These are phyloP conservation scores for Clonostachys chloroleuca DNA, from an alignment of 2,329 filamentous ascomycete species.

Conservation along the genomic window DNA sequence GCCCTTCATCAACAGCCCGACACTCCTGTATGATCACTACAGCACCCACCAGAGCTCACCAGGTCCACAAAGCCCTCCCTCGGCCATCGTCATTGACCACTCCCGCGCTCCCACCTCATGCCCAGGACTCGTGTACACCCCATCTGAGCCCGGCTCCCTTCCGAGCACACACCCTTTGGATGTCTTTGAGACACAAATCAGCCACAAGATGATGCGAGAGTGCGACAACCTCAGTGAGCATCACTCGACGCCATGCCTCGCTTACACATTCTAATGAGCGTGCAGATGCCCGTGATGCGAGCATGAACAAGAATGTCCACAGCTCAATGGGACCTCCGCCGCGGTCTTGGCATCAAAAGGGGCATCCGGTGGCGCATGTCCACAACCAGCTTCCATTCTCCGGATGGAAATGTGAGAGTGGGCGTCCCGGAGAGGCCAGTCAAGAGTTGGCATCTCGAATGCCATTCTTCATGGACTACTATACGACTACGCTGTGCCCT, in stretches of 20 bases:
- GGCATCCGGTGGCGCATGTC: constrained; percentile 28
- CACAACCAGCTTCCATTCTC: constrained; percentile 16
- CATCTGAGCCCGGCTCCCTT: constrained; percentile 56
- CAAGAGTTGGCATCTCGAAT: constrained; percentile 69
- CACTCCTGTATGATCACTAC: constrained; percentile 54
- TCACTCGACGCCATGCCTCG: constrained; percentile 22
- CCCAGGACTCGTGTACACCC: constrained; percentile 56
- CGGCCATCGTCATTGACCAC: constrained; percentile 51
- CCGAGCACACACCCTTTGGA: constrained; percentile 58
- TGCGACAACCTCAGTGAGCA: constrained; percentile 52
- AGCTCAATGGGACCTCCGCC: constrained; percentile 39
- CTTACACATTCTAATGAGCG: constrained; percentile 28
- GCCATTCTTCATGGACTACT: constrained; percentile 89
- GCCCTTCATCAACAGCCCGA: constrained; percentile 50
- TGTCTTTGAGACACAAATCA: constrained; percentile 50
- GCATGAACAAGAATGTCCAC: constrained; percentile 45
- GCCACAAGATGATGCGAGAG: constrained; percentile 48
- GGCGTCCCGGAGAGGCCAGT: constrained; percentile 47
- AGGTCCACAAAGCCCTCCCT: constrained; percentile 50
- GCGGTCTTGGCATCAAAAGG: constrained; percentile 32
- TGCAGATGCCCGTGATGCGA: constrained; percentile 47
- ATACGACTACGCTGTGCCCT: constrained; percentile 86
- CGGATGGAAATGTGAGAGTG: constrained; percentile 38
- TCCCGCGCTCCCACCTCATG: constrained; percentile 53
- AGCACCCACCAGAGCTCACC: constrained; percentile 43